Percentiles rank a stretch among this genome's conserved stretches.
phyloP scores from a whole-genome alignment of 208 protist genomes.

The Jaenimonas drosophilae region DNA sequence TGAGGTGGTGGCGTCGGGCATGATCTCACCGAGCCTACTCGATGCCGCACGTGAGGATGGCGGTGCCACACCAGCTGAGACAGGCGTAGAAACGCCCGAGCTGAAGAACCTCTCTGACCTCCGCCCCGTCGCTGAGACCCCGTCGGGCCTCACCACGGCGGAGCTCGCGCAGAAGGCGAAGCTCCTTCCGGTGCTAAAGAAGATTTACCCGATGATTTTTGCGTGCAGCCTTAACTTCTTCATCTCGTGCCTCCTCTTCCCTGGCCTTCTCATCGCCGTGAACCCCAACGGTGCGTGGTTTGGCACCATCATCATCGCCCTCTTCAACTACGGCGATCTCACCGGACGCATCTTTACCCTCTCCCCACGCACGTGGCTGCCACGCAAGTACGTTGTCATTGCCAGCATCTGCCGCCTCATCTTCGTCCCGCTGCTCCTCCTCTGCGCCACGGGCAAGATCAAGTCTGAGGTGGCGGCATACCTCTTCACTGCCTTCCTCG shows the following conservation, averaged over 20 bases:
- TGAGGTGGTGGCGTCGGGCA: no score
- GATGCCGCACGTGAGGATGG: no score
- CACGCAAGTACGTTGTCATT: slow-evolving; percentile 2
- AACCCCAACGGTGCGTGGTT: slow-evolving; percentile 16
- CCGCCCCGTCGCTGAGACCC: no score
- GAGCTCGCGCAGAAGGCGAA: slow-evolving; percentile 3
- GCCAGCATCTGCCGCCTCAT: slow-evolving; percentile 6
- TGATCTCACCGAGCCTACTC: no score
- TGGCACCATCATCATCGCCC: slow-evolving; percentile 14
- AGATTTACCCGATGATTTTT: slow-evolving; percentile 21
- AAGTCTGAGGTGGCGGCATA: slow-evolving; percentile 3
- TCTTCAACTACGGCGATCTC: slow-evolving; percentile 17
- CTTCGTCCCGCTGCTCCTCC: slow-evolving; percentile 18
- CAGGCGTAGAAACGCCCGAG: no score
- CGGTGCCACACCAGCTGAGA: no score
- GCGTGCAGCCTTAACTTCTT: slow-evolving; percentile 17
- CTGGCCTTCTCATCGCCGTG: slow-evolving; percentile 11
- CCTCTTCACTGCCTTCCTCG: slow-evolving; percentile 21
- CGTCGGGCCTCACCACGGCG: slow-evolving; percentile 5
- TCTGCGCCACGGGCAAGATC: slow-evolving; percentile 17
- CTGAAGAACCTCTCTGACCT: no score
- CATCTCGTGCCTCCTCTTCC: slow-evolving; percentile 15
- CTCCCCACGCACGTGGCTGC: slow-evolving; percentile 1
- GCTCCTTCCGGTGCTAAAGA: slow-evolving; percentile 10
- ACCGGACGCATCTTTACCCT: slow-evolving; percentile 11